Evolutionary conservation across 2,329 filamentous ascomycete genomes (phyloP), one percentile per base, ranked within the genome.

Genomic region (Thielaviopsis populi): DNA sequence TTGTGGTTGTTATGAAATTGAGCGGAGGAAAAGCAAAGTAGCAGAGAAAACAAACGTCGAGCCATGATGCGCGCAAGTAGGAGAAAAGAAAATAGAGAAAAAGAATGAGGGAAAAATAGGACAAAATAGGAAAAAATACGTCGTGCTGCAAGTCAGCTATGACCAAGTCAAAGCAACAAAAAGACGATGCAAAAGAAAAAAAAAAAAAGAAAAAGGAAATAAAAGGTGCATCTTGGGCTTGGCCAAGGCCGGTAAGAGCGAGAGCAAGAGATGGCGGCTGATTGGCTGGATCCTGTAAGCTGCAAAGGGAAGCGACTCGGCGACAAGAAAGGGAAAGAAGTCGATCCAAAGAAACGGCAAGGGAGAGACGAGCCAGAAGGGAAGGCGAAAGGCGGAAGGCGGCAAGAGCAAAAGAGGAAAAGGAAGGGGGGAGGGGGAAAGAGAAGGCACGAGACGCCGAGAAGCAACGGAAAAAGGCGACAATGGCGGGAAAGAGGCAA

Each of bases 101-200:
- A 60, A 33, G 59, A 24, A 42, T 15, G 27, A 53, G 63, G 65
- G 15, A 17, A 41, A 33, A 50, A 30, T n/a, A n/a, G n/a, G 48
- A 63, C 53, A 5, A 41, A 60, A 50, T 19, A 37, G 22, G n/a
- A 33, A 41, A 63, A 48, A 42, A 58, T 11, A 17, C 7, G 50
- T n/a, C n/a, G 17, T 30, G 53, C 53, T 56, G 27, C 53, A 56
- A 22, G 7, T 56, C 53, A 56, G 53, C 53, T 56, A 56, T 56
- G 53, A 56, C 53, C 53, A 56, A 56, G 53, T 56, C 53, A 56
- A 56, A 56, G 53, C 53, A 56, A 37, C n/a, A 1, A n/a, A 46
- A 46, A 43, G 41, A 33, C 8, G 41, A 43, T 43, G 41, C 2
- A 15, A 15, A 65, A 60, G 56, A 60, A 22, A 59, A 22, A n/a